Conservation (phyloP, 805 yeast species). For the Cephaloascus fragrans region DNA sequence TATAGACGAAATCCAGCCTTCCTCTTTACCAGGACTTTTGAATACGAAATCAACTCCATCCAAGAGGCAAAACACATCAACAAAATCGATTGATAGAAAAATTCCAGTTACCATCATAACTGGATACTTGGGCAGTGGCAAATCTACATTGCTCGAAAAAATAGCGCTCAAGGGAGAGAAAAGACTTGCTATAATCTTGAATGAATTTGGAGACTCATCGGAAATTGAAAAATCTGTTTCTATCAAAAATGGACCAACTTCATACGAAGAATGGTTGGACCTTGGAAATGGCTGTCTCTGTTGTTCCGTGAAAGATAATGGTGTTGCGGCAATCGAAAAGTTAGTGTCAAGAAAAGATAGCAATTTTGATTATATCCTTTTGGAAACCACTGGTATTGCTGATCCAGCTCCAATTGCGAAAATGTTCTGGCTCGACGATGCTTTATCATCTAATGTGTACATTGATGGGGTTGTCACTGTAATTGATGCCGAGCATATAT, state of each 20-base stretch:
- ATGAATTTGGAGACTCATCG: slow-evolving; percentile 87
- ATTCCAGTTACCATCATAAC: slow-evolving; percentile 92
- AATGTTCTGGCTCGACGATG: slow-evolving; percentile 97
- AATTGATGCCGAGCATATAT: slow-evolving; percentile 63
- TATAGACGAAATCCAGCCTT: slow-evolving; percentile 11
- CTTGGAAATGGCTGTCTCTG: slow-evolving; percentile 95
- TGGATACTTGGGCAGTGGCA: slow-evolving; percentile 93
- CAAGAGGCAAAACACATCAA: no score
- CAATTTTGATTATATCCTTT: slow-evolving; percentile 77
- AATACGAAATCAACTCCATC: no score
- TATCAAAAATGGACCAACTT: slow-evolving; percentile 40
- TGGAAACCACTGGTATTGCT: slow-evolving; percentile 94
- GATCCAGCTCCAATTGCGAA: slow-evolving; percentile 96
- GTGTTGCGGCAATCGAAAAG: slow-evolving; percentile 89
- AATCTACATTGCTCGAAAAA: slow-evolving; percentile 71
- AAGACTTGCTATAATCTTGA: slow-evolving; percentile 80
- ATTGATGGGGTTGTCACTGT: slow-evolving; percentile 91
- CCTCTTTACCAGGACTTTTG: no score
- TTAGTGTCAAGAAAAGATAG: slow-evolving; percentile 63
- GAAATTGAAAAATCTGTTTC: slow-evolving; percentile 85
- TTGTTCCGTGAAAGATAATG: slow-evolving; percentile 91
- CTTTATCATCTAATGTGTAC: slow-evolving; percentile 70
- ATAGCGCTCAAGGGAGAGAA: slow-evolving; percentile 63
- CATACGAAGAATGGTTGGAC: slow-evolving; percentile 91
- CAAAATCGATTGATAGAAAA: no score